Conservation (phyloP, 176 grass and related monocot genomes). For the Oryza nivara region DNA sequence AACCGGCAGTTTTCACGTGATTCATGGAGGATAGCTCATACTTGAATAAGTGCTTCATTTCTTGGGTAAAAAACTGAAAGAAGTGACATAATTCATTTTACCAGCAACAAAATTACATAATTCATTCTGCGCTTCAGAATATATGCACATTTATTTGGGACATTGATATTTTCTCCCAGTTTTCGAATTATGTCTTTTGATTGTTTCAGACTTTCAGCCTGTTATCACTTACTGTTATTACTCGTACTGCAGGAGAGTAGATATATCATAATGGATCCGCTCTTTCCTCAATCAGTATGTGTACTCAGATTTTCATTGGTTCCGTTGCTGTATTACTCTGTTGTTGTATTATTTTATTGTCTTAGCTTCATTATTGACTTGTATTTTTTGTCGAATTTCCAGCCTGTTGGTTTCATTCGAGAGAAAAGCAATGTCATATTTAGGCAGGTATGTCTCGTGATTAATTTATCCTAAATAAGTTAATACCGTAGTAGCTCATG, state of each 20-base stretch:
- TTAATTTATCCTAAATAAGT: slow-evolving; percentile 30
- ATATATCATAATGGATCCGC: slow-evolving; percentile 89
- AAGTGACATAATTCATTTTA: not conserved
- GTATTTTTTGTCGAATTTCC: slow-evolving; percentile 47
- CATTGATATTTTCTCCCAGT: not conserved
- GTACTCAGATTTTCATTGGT: slow-evolving; percentile 19
- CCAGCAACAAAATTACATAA: not conserved
- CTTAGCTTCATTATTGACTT: slow-evolving; percentile 34
- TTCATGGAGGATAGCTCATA: not conserved
- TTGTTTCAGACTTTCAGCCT: not conserved
- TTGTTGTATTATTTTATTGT: not conserved
- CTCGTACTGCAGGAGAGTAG: slow-evolving; percentile 77
- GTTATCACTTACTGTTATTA: slow-evolving; percentile 18
- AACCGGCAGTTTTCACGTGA: not conserved
- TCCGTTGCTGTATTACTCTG: not conserved
- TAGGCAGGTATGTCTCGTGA: slow-evolving; percentile 70
- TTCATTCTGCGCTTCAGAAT: not conserved
- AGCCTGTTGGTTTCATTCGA: slow-evolving; percentile 83
- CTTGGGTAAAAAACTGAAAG: not conserved
- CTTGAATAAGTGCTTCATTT: not conserved
- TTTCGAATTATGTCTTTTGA: not conserved
- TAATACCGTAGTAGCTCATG: not conserved
- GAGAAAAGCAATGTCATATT: slow-evolving; percentile 92
- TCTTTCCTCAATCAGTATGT: slow-evolving; percentile 72
- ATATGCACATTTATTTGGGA: not conserved